Evolutionary conservation across 169 alveolate species (phyloP).

Genomic region (Babesia caballi): DNA sequence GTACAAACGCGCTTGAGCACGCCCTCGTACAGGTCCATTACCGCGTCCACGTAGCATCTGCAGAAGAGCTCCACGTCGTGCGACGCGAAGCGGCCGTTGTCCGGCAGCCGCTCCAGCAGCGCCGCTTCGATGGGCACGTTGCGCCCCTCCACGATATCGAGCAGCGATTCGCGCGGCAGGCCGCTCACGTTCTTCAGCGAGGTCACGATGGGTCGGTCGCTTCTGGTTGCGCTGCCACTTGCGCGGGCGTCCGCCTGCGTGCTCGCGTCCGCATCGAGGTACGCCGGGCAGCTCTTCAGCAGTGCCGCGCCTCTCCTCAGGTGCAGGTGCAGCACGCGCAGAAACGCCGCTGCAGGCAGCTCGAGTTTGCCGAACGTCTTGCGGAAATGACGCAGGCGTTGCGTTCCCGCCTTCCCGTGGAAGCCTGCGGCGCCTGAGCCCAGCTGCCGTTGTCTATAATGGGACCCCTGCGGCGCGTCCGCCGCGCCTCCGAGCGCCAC

Average conservation of each 20-base stretch:
- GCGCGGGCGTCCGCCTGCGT: neutral
- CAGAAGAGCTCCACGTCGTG: slow-evolving; percentile 25
- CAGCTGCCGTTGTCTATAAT: neutral
- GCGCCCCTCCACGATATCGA: slow-evolving; percentile 8
- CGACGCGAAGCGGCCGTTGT: neutral
- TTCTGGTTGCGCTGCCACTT: neutral
- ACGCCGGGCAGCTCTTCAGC: slow-evolving; percentile 7
- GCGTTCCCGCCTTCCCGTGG: neutral
- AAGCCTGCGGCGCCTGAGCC: neutral
- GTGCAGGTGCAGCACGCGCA: slow-evolving; percentile 38
- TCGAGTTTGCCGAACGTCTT: slow-evolving; percentile 25
- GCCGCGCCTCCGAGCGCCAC: slow-evolving; percentile 49
- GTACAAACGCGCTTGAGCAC: slow-evolving; percentile 30
- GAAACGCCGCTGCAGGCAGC: slow-evolving; percentile 15
- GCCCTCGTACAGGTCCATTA: slow-evolving; percentile 28
- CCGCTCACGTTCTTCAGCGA: neutral
- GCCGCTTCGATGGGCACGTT: neutral
- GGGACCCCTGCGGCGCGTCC: neutral
- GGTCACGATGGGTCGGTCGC: neutral
- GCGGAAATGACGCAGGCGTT: slow-evolving; percentile 14
- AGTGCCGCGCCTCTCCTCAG: slow-evolving; percentile 42
- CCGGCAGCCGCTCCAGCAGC: neutral
- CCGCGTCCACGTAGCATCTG: slow-evolving; percentile 41
- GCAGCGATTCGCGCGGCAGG: neutral
- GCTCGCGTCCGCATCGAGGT: slow-evolving; percentile 5